Conservation (phyloP, 345 rosid species). For the Erucastrum elatum region DNA sequence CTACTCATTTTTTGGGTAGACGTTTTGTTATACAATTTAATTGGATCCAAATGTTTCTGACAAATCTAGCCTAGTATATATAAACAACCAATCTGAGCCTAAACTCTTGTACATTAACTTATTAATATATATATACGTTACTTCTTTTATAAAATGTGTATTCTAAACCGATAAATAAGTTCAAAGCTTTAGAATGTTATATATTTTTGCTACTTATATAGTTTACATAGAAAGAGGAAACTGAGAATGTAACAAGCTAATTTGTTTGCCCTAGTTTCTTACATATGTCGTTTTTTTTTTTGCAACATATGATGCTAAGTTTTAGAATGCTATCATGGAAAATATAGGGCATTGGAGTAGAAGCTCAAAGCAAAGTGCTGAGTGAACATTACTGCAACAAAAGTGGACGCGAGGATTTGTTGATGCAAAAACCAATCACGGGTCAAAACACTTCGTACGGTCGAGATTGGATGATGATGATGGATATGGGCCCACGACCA, state of each 20-base stretch:
- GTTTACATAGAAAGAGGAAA: neutral
- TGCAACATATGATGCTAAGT: neutral
- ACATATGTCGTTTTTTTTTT: neutral
- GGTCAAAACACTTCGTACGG: constrained; percentile 44
- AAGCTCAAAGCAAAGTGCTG: constrained; percentile 34
- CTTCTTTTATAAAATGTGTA: neutral
- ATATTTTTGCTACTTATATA: neutral
- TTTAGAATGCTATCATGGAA: neutral
- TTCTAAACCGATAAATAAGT: neutral
- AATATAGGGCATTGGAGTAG: constrained; percentile 45
- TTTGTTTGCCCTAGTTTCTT: neutral
- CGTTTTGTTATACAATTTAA: neutral
- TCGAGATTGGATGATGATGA: constrained; percentile 60
- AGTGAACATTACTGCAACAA: constrained; percentile 44
- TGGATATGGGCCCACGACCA: constrained; percentile 44
- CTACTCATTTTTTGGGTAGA: neutral
- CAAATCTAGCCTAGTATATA: neutral
- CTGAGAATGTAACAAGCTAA: neutral
- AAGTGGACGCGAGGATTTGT: constrained; percentile 31
- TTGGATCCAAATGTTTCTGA: neutral
- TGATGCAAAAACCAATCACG: constrained; percentile 46
- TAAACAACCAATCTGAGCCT: neutral
- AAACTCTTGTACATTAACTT: neutral
- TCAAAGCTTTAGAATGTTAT: neutral
- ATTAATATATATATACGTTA: neutral